Base-by-base conservation (phyloP, 2,329 filamentous ascomycete genomes). In the Aspergillus novoparasiticus region DNA sequence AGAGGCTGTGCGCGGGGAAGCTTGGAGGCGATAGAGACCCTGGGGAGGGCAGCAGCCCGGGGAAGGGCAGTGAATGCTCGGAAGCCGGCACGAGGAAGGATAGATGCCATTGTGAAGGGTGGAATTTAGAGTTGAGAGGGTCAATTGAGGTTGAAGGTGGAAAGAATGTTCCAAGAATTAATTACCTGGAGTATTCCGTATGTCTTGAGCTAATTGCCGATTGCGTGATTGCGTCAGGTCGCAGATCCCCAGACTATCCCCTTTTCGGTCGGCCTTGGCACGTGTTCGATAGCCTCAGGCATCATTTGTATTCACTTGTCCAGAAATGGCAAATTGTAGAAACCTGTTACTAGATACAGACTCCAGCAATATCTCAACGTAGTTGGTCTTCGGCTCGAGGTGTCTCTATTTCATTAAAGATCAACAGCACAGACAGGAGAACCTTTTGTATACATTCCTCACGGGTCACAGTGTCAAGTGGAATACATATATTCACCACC, bases 51-150 rank as follows among this genome's bases (percentile, higher is more conserved):
- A 21, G 64, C 39, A 39, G 64, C 67, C 54, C 69, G 68, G 54
- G 73, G 69, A 23, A 72, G 66, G 45, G 72, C 61, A 23, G 62
- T 65, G 28, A 76, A 58, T 28, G 68, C 65, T 57, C 73, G 70
- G 60, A 74, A 70, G 46, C 66, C 64, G 23, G 69, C 66, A 54
- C 72, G 73, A 48, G 74, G 62, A 23, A 71, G 60, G 43, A 73
- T 66, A 6, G 71, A 71, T 60, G 73, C 69, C 75, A 77, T 77
- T 60, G 59, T 71, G 36, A 48, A 45, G 9, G 4, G 19, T 21
- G 51, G 16, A 26, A 19, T 10, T 53, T 23, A 32, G 30, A 34
- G 12, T 54, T 8, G 51, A 36, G 23, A 28, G 6, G 10, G 51
- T 54, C 51, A 54, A 54, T 54, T 32, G 51, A 39, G 34, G 34